Evolutionary conservation across 2,329 filamentous ascomycete species (phyloP).

Genomic region (Capronia americana): DNA sequence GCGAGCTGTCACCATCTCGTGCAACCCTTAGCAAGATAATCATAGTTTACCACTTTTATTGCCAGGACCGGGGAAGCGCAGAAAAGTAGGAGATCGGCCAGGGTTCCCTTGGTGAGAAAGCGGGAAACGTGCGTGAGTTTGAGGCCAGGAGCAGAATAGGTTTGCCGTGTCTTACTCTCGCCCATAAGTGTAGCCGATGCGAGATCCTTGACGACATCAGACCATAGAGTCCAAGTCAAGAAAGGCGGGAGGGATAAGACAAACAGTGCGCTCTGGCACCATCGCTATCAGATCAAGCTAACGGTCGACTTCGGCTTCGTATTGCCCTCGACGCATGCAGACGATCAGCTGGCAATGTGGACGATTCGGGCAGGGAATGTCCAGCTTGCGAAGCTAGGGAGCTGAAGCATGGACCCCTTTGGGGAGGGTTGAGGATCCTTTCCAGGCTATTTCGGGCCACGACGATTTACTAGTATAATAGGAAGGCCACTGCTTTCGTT

Average conservation of each 20-base stretch:
- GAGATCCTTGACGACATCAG: slow-evolving; percentile 32
- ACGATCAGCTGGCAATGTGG: slow-evolving; percentile 8
- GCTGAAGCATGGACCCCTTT: slow-evolving; percentile 12
- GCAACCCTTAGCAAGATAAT: slow-evolving; percentile 19
- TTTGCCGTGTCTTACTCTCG: slow-evolving; percentile 19
- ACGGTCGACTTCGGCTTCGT: slow-evolving; percentile 8
- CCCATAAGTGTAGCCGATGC: slow-evolving; percentile 19
- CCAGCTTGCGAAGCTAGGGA: slow-evolving; percentile 13
- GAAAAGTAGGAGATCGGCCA: slow-evolving; percentile 13
- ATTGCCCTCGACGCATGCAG: neutral
- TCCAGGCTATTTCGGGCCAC: slow-evolving; percentile 17
- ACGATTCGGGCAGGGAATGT: slow-evolving; percentile 7
- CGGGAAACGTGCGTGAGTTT: slow-evolving; percentile 7
- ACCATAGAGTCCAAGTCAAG: slow-evolving; percentile 3
- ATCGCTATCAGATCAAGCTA: neutral
- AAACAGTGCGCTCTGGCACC: neutral
- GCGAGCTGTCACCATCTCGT: slow-evolving; percentile 32
- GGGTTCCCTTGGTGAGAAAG: slow-evolving; percentile 6
- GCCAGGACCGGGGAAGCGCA: slow-evolving; percentile 18
- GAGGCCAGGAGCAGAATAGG: slow-evolving; percentile 8
- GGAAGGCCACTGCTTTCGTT: neutral
- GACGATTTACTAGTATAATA: slow-evolving; percentile 6
- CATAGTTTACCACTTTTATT: neutral
- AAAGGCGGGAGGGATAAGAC: neutral
- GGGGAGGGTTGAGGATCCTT: slow-evolving; percentile 11